Percentiles rank a stretch among this genome's conserved stretches.
Conservation (phyloP, 495 filamentous ascomycete species). For the Penicillium salamii region DNA sequence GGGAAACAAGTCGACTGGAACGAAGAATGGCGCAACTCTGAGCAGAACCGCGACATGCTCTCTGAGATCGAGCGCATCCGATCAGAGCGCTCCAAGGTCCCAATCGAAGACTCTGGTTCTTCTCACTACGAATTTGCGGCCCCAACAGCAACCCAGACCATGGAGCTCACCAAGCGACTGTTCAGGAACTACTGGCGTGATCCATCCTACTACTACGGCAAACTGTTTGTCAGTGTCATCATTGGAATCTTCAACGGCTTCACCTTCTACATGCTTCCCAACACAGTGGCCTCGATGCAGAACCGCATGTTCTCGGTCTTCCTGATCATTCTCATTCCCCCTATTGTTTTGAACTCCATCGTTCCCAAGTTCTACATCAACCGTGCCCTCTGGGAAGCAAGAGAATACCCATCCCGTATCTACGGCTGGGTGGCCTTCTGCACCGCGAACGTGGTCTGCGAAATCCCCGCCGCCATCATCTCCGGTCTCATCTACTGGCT, state of each 20-base stretch:
- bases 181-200: slow-evolving; percentile 72
- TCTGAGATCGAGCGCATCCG: slow-evolving; percentile 62
- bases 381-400: slow-evolving; percentile 69
- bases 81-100: slow-evolving; percentile 50
- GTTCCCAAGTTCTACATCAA: slow-evolving; percentile 82
- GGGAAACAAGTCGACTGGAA: slow-evolving; percentile 63
- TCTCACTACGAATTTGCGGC: slow-evolving; percentile 61
- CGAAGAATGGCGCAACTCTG: slow-evolving; percentile 66
- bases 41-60: slow-evolving; percentile 48
- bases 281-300: slow-evolving; percentile 68
- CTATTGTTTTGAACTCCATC: slow-evolving; percentile 71
- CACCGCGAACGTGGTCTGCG: slow-evolving; percentile 70
- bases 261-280: slow-evolving; percentile 75
- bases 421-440: slow-evolving; percentile 84
- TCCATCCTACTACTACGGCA: slow-evolving; percentile 70
- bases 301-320: slow-evolving; percentile 78
- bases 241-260: slow-evolving; percentile 78
- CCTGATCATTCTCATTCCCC: slow-evolving; percentile 70
- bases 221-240: slow-evolving; percentile 67
- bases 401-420: slow-evolving; percentile 73
- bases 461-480: slow-evolving; percentile 70
- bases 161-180: slow-evolving; percentile 59
- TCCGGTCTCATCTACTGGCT: slow-evolving; percentile 66
- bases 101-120: slow-evolving; percentile 31
- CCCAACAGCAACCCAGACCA: slow-evolving; percentile 55